Evolutionary conservation across 1,284 basidiomycete species (phyloP).

Genomic region (Hortiboletus rubellus): DNA sequence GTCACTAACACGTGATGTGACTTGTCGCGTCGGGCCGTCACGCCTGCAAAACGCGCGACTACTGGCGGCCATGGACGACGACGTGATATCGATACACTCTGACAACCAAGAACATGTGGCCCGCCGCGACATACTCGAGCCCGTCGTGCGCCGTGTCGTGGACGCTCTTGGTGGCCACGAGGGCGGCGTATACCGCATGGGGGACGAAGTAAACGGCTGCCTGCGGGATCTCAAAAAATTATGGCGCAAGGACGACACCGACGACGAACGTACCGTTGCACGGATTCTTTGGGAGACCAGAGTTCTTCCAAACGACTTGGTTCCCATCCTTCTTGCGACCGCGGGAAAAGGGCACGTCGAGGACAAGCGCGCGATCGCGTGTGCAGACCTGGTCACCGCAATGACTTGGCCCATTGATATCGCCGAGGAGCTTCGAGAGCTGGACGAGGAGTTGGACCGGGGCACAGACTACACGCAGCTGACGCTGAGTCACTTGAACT

Average conservation of each 20-base stretch:
- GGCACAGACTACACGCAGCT: constrained; percentile 87
- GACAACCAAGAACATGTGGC: constrained; percentile 30
- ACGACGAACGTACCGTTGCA: constrained; percentile 92
- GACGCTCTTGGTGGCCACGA: constrained; percentile 74
- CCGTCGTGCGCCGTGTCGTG: constrained; percentile 68
- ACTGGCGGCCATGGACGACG: constrained; percentile 28
- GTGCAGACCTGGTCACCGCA: constrained; percentile 86
- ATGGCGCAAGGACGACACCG: constrained; percentile 93
- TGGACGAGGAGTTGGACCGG: constrained; percentile 74
- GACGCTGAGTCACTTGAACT: constrained; percentile 76
- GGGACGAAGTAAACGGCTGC: constrained; percentile 83
- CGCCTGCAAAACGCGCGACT: background rate
- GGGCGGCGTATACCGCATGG: constrained; percentile 73
- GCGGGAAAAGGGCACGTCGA: constrained; percentile 75
- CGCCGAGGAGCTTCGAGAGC: constrained; percentile 87
- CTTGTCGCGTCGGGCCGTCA: constrained; percentile 24
- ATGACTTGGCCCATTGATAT: constrained; percentile 98
- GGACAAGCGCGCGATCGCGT: constrained; percentile 83
- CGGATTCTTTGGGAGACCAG: constrained; percentile 86
- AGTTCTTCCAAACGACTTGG: constrained; percentile 80
- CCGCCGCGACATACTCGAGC: constrained; percentile 54
- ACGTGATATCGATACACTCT: constrained; percentile 40
- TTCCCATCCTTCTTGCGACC: constrained; percentile 81
- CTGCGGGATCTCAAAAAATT: constrained; percentile 91
- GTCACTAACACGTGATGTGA: constrained; percentile 32